These are phyloP conservation scores for Penicillium sp. DNA, from an alignment of 2,329 filamentous ascomycete species.

Conservation along the genomic window DNA sequence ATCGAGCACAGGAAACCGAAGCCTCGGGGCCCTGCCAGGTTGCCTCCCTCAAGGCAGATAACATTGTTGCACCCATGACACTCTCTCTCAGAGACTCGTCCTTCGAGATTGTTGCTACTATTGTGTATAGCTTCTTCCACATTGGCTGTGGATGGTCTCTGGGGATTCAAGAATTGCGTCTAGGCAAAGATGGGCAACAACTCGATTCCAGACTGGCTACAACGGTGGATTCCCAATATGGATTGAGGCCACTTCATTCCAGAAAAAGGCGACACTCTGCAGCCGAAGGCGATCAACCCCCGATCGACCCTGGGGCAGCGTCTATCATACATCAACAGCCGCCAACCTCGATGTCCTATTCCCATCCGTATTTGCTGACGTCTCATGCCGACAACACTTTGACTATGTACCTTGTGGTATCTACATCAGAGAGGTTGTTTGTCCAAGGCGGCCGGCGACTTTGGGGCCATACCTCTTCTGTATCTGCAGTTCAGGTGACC, in stretches of 20 bases:
- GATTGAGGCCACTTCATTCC: slow-evolving; percentile 20
- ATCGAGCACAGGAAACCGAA: slow-evolving; percentile 4
- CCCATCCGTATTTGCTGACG: slow-evolving; percentile 80
- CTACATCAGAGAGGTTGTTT: slow-evolving; percentile 61
- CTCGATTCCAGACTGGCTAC: slow-evolving; percentile 39
- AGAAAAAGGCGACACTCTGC: slow-evolving; percentile 10
- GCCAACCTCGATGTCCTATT: slow-evolving; percentile 66
- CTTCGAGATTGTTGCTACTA: slow-evolving; percentile 68
- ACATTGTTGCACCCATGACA: slow-evolving; percentile 72
- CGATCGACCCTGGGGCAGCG: slow-evolving; percentile 19
- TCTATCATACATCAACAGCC: slow-evolving; percentile 43
- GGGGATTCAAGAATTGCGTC: slow-evolving; percentile 83
- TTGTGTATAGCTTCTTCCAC: slow-evolving; percentile 80
- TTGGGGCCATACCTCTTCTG: slow-evolving; percentile 89
- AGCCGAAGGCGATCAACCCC: slow-evolving; percentile 22
- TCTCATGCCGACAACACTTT: slow-evolving; percentile 86
- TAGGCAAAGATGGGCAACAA: slow-evolving; percentile 51
- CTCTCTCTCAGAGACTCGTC: slow-evolving; percentile 72
- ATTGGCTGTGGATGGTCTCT: slow-evolving; percentile 79
- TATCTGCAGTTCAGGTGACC: slow-evolving; percentile 81
- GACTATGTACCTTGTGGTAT: slow-evolving; percentile 76
- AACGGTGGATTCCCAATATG: slow-evolving; percentile 40
- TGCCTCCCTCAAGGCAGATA: slow-evolving; percentile 76
- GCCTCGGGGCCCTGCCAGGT: slow-evolving; percentile 53
- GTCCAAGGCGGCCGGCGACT: slow-evolving; percentile 73